Evolutionary conservation across 2,329 filamentous ascomycete species (phyloP).

Genomic region (Alternaria atra): DNA sequence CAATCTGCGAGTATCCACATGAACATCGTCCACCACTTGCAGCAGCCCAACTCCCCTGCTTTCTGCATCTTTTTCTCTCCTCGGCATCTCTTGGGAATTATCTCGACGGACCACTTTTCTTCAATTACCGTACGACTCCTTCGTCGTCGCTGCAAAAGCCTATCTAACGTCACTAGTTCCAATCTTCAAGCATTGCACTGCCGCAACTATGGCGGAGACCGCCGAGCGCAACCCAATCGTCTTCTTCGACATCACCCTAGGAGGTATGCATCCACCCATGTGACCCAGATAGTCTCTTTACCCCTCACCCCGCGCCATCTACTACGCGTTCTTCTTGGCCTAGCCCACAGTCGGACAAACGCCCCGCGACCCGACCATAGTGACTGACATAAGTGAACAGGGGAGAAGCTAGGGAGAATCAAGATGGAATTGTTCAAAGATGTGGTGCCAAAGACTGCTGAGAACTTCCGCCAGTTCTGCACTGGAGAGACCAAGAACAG

Average conservation of each 20-base stretch:
- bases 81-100: background rate
- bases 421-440: slow-evolving; percentile 78
- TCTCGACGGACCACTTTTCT: background rate
- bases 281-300: slow-evolving; percentile 3
- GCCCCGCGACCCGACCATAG: slow-evolving; percentile 1
- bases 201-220: slow-evolving; percentile 47
- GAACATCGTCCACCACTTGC: slow-evolving; percentile 13
- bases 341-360: slow-evolving; percentile 6
- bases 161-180: slow-evolving; percentile 13
- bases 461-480: slow-evolving; percentile 97
- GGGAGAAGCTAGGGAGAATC: slow-evolving; percentile 49
- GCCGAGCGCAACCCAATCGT: slow-evolving; percentile 61
- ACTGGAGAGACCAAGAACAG: slow-evolving; percentile 88
- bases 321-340: slow-evolving; percentile 23
- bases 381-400: slow-evolving; percentile 39
- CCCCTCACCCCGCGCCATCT: slow-evolving; percentile 24
- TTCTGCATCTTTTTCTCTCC: slow-evolving; percentile 13
- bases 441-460: slow-evolving; percentile 84
- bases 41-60: slow-evolving; percentile 18
- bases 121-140: background rate
- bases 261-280: slow-evolving; percentile 64
- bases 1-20: slow-evolving; percentile 5
- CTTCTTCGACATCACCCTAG: slow-evolving; percentile 82
- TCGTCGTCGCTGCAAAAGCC: slow-evolving; percentile 15
- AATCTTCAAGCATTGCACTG: slow-evolving; percentile 32